phyloP scores from a whole-genome alignment of 2,329 filamentous ascomycete species.

The Purpureocillium takamizusanense region DNA sequence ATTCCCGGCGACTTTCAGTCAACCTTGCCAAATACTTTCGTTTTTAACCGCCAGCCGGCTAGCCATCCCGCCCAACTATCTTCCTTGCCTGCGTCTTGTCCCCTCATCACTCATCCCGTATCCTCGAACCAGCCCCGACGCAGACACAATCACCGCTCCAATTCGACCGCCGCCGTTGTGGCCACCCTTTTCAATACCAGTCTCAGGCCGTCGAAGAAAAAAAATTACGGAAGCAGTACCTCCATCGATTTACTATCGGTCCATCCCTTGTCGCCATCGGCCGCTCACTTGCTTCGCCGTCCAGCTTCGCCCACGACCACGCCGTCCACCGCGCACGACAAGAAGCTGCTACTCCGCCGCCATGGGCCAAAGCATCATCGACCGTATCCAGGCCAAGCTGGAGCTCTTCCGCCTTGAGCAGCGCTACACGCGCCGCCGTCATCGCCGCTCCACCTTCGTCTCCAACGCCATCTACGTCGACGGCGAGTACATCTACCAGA shows the following conservation, averaged over 20 bases:
- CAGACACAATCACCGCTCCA: too few species aligned
- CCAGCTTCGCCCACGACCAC: too few species aligned
- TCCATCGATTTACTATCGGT: too few species aligned
- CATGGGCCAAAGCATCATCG: slow-evolving; percentile 45
- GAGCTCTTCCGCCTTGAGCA: slow-evolving; percentile 94
- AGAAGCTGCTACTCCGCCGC: slow-evolving; percentile 8
- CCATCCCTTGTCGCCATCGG: too few species aligned
- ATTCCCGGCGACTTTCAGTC: not conserved
- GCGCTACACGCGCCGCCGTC: slow-evolving; percentile 82
- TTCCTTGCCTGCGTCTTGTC: too few species aligned
- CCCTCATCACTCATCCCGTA: too few species aligned
- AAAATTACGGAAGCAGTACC: too few species aligned
- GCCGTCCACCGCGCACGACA: not conserved
- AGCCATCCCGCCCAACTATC: too few species aligned
- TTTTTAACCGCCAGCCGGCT: not conserved
- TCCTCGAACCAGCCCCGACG: too few species aligned
- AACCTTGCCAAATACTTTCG: slow-evolving; percentile 1
- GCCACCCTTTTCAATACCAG: too few species aligned
- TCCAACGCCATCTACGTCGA: slow-evolving; percentile 89
- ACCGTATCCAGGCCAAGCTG: slow-evolving; percentile 58
- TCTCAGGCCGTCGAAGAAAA: too few species aligned
- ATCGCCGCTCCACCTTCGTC: slow-evolving; percentile 79
- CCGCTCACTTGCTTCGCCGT: not conserved
- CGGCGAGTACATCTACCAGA: slow-evolving; percentile 85
- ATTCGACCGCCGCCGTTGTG: too few species aligned